These are phyloP conservation scores for Schwanniomyces yamadae DNA, from an alignment of 805 yeast species.

Conservation along the genomic window DNA sequence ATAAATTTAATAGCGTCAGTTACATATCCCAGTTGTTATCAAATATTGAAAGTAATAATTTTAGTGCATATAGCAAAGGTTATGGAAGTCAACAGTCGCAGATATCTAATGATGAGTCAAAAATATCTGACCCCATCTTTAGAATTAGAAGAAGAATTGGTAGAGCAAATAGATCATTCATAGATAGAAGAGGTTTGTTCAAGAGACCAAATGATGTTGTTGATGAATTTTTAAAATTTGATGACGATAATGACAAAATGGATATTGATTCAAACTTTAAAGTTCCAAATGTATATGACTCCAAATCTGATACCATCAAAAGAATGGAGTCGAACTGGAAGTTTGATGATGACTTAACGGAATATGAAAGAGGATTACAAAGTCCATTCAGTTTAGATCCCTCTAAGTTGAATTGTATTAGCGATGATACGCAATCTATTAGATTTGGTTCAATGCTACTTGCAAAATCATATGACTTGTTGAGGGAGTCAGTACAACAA, in stretches of 20 bases:
- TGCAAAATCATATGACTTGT: conserved; percentile 79
- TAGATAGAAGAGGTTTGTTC: conserved; percentile 69
- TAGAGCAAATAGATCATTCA: conserved; percentile 63
- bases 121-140: conserved; percentile 50
- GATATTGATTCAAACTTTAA: conserved; percentile 19
- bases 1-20: conserved; percentile 22
- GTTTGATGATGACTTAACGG: conserved; percentile 59
- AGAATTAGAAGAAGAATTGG: conserved; percentile 75
- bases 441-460: conserved; percentile 90
- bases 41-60: conserved; percentile 39
- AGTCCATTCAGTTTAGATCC: conserved; percentile 74
- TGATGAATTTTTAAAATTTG: conserved; percentile 42
- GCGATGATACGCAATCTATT: conserved; percentile 83
- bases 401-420: conserved; percentile 74
- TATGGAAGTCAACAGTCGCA: conserved; percentile 23
- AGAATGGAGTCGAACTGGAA: conserved; percentile 65
- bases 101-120: conserved; percentile 18
- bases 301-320: conserved; percentile 40
- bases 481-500: conserved; percentile 71
- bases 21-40: conserved; percentile 40
- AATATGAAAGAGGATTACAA: conserved; percentile 30
- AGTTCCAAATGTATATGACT: conserved; percentile 44
- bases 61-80: conserved; percentile 40
- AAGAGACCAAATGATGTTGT: conserved; percentile 32
- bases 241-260: conserved; percentile 27